phyloP scores from a whole-genome alignment of 2,329 filamentous ascomycete species.

The Fusarium circinatum region DNA sequence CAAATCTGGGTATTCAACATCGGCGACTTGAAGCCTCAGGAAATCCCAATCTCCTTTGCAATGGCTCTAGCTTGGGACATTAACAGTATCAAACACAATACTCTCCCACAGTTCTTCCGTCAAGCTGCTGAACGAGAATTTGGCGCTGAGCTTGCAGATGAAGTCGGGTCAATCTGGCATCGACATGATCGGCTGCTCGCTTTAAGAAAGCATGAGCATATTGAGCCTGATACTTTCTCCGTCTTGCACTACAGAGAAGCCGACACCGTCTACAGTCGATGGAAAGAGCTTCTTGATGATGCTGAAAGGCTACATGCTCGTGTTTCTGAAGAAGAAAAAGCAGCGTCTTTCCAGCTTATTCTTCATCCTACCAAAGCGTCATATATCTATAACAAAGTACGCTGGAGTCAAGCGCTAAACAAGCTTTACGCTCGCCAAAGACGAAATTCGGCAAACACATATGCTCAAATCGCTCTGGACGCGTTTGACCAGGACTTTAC shows the following conservation, averaged over 20 bases:
- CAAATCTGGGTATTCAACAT: slow-evolving; percentile 72
- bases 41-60: slow-evolving; percentile 65
- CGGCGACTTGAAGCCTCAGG: slow-evolving; percentile 69
- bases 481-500: slow-evolving; percentile 62
- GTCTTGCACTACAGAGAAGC: slow-evolving; percentile 69
- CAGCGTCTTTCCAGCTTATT: slow-evolving; percentile 68
- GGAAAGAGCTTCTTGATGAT: slow-evolving; percentile 55
- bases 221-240: slow-evolving; percentile 65
- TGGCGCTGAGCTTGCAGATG: slow-evolving; percentile 52
- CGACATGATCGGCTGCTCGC: slow-evolving; percentile 58
- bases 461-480: slow-evolving; percentile 57
- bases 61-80: slow-evolving; percentile 68
- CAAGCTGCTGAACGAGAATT: slow-evolving; percentile 62
- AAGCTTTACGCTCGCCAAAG: slow-evolving; percentile 63
- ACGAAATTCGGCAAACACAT: slow-evolving; percentile 62
- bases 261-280: slow-evolving; percentile 59
- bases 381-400: slow-evolving; percentile 59
- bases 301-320: slow-evolving; percentile 55
- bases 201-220: slow-evolving; percentile 67
- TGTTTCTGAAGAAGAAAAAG: slow-evolving; percentile 53
- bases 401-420: slow-evolving; percentile 57
- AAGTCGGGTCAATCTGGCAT: slow-evolving; percentile 59
- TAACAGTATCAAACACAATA: slow-evolving; percentile 52
- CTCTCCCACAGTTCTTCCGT: slow-evolving; percentile 56
- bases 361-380: slow-evolving; percentile 67